phyloP scores from a whole-genome alignment of 306 rosid genomes.

The Castanea crenata region DNA sequence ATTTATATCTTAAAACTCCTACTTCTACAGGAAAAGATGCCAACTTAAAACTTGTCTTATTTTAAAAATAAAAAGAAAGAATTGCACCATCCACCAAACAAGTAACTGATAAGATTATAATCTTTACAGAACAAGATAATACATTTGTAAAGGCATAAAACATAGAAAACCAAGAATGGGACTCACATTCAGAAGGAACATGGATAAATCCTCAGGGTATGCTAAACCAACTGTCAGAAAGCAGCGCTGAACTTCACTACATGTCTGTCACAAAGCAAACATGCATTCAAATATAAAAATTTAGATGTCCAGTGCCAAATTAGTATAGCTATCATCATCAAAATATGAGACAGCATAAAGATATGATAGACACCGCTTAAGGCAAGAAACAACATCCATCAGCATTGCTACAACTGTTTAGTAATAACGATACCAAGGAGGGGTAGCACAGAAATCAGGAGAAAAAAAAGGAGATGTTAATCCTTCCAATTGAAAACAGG shows the following conservation, averaged over 20 bases:
- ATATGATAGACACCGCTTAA: not conserved
- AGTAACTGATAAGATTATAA: not conserved
- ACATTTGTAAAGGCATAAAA: not conserved
- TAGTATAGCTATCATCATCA: not conserved
- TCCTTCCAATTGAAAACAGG: slow-evolving; percentile 19
- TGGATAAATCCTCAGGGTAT: too few species aligned
- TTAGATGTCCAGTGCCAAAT: not conserved
- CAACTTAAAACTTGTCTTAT: not conserved
- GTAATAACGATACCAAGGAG: too few species aligned
- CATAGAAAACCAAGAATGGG: slow-evolving; percentile 4
- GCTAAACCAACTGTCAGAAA: slow-evolving; percentile 80
- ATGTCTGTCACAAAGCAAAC: slow-evolving; percentile 53
- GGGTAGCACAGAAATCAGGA: not conserved
- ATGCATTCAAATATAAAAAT: not conserved
- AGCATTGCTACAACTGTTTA: too few species aligned
- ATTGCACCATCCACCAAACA: not conserved
- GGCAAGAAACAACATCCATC: not conserved
- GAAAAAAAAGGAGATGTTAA: not conserved
- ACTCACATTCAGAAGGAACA: slow-evolving; percentile 82
- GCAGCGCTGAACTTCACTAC: slow-evolving; percentile 92
- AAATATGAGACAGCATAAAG: not conserved
- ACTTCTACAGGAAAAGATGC: not conserved
- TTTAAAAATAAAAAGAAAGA: not conserved
- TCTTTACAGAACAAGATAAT: not conserved
- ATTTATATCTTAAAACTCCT: not conserved